A percentile compares a stretch with the other conserved stretches of the same genome.
These are phyloP conservation scores for Solanum tacnaense DNA, from an alignment of 257 asterid species.

Conservation along the genomic window DNA sequence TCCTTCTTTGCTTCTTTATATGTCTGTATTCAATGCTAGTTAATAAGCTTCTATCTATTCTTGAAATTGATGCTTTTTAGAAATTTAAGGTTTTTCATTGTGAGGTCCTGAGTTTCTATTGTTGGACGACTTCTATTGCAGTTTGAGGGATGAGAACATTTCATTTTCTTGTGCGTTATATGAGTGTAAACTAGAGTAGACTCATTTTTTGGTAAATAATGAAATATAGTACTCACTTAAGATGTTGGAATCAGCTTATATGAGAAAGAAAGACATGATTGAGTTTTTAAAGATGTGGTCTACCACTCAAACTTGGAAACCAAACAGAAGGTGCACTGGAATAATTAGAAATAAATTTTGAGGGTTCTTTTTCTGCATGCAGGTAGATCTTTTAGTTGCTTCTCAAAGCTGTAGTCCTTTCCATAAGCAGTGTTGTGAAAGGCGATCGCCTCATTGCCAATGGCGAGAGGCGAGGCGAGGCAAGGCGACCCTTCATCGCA, in stretches of 20 bases:
- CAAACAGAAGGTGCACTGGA: no score
- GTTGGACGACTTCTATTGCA: neutral
- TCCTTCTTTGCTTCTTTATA: neutral
- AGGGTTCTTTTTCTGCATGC: no score
- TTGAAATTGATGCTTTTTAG: neutral
- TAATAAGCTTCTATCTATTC: neutral
- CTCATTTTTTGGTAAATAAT: neutral
- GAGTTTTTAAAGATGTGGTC: no score
- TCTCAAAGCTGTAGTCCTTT: no score
- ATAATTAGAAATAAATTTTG: no score
- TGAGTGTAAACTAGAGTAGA: neutral
- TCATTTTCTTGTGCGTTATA: neutral
- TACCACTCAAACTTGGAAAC: no score
- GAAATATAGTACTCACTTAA: neutral
- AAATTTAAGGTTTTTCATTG: neutral
- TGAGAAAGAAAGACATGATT: no score
- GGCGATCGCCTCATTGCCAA: no score
- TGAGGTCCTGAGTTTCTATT: neutral
- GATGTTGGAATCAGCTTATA: neutral
- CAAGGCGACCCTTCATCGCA: no score
- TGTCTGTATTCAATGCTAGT: neutral
- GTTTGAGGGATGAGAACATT: neutral
- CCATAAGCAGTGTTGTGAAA: neutral
- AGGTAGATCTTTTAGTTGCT: no score
- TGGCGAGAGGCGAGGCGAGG: no score